Percentiles rank a stretch among this genome's conserved stretches.
Evolutionary conservation across 2,329 filamentous ascomycete genomes (phyloP).

Genomic region (Aspergillus candidus): DNA sequence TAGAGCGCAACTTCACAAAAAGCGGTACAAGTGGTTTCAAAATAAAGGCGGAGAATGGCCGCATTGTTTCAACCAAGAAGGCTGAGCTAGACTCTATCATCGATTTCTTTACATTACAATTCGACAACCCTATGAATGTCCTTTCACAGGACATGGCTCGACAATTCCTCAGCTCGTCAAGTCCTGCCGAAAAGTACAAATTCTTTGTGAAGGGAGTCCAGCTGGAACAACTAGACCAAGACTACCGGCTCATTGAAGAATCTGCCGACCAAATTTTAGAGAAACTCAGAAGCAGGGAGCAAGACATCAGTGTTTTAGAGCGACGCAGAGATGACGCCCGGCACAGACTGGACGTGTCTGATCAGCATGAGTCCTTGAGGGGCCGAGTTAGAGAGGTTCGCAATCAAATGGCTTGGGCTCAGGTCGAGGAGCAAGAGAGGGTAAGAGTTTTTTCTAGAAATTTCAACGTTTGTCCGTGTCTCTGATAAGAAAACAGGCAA

Average conservation of each 20-base stretch:
- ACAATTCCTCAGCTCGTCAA: conserved; percentile 83
- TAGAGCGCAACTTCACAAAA: conserved; percentile 83
- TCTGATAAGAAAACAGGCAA: conserved; percentile 20
- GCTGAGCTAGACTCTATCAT: conserved; percentile 85
- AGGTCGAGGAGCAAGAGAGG: conserved; percentile 71
- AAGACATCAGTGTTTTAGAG: conserved; percentile 59
- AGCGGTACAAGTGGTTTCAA: conserved; percentile 76
- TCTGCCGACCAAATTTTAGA: conserved; percentile 65
- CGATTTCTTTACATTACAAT: conserved; percentile 87
- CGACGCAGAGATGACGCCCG: conserved; percentile 56
- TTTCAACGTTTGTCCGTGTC: neutral
- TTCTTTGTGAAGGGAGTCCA: conserved; percentile 95
- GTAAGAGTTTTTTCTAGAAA: conserved; percentile 19
- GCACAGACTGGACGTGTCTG: conserved; percentile 58
- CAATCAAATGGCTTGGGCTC: conserved; percentile 75
- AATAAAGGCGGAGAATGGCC: conserved; percentile 66
- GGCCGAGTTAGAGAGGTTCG: conserved; percentile 54
- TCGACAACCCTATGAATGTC: conserved; percentile 95
- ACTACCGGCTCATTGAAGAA: conserved; percentile 79
- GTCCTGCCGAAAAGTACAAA: conserved; percentile 80
- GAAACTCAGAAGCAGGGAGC: conserved; percentile 55
- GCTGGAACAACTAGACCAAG: conserved; percentile 82
- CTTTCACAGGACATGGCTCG: conserved; percentile 92
- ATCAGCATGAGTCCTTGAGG: conserved; percentile 61
- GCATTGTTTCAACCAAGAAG: conserved; percentile 73